These are phyloP conservation scores for Corchorus capsularis DNA, from an alignment of 345 rosid genomes.

Conservation along the genomic window DNA sequence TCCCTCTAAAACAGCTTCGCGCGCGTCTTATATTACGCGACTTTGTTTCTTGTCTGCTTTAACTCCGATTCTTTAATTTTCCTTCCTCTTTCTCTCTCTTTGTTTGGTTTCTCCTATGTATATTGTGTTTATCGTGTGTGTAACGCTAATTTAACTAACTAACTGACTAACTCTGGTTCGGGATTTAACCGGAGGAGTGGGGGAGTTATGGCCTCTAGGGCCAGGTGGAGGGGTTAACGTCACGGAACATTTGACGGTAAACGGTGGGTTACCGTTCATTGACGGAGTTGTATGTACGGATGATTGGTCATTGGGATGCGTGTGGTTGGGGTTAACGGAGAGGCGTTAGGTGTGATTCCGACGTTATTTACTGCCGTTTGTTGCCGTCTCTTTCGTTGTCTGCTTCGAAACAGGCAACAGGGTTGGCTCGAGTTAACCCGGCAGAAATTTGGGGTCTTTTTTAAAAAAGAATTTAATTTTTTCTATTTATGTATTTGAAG, in stretches of 20 bases:
- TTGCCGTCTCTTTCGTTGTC: conserved; percentile 57
- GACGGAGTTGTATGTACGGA: conserved; percentile 17
- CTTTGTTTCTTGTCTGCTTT: conserved; percentile 21
- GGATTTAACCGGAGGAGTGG: conserved; percentile 24
- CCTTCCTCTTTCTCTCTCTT: background rate
- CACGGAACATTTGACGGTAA: conserved; percentile 28
- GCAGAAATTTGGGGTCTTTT: conserved; percentile 42
- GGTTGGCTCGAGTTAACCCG: conserved; percentile 55
- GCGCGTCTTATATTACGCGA: conserved; percentile 48
- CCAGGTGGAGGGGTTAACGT: conserved; percentile 13
- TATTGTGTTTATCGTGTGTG: conserved; percentile 15
- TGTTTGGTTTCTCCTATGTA: conserved; percentile 23
- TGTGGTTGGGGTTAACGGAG: conserved; percentile 35
- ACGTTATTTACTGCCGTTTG: conserved; percentile 35
- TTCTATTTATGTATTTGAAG: background rate
- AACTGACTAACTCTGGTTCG: conserved; percentile 34
- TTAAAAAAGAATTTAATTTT: background rate
- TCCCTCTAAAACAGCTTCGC: conserved; percentile 32
- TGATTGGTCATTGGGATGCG: conserved; percentile 31
- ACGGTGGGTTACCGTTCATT: conserved; percentile 14
- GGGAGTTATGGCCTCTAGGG: conserved; percentile 7
- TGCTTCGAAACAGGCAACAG: conserved; percentile 71
- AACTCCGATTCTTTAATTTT: conserved; percentile 12
- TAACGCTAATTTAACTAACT: conserved; percentile 30
- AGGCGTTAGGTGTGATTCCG: background rate